Evolutionary conservation across 2,329 filamentous ascomycete genomes (phyloP).

Genomic region (Grosmannia penicillata): DNA sequence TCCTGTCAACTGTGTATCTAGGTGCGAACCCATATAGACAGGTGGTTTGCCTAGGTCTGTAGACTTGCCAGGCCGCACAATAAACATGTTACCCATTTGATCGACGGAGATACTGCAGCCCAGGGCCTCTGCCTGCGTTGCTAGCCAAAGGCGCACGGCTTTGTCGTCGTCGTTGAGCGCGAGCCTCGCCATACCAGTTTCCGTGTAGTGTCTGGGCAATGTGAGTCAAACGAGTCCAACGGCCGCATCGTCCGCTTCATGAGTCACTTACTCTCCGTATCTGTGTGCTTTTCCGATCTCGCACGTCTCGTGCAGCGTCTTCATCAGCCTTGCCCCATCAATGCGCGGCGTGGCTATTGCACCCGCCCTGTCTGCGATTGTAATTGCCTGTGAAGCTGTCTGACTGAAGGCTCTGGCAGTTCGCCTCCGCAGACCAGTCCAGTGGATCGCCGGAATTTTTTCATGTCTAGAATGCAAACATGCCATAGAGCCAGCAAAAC

Average conservation of each 20-base stretch:
- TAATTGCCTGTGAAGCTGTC: too few species aligned
- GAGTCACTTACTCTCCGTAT: slow-evolving; percentile 10
- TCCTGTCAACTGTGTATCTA: slow-evolving; percentile 49
- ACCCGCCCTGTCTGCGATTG: too few species aligned
- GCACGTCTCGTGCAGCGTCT: slow-evolving; percentile 10
- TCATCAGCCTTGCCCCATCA: slow-evolving; percentile 10
- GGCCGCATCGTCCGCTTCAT: neutral
- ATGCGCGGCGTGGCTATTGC: neutral
- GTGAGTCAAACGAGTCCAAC: neutral
- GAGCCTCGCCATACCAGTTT: slow-evolving; percentile 66
- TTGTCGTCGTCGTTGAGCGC: slow-evolving; percentile 59
- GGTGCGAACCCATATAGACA: slow-evolving; percentile 55
- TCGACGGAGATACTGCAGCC: slow-evolving; percentile 57
- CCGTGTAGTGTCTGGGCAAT: slow-evolving; percentile 13
- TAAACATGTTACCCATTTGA: slow-evolving; percentile 70
- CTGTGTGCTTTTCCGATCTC: slow-evolving; percentile 10
- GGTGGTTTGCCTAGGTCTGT: slow-evolving; percentile 48
- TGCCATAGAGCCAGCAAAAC: too few species aligned
- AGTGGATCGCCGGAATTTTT: too few species aligned
- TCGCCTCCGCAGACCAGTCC: too few species aligned
- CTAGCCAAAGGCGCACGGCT: slow-evolving; percentile 60
- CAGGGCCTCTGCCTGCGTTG: slow-evolving; percentile 43
- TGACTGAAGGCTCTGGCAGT: too few species aligned
- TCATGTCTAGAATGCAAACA: too few species aligned
- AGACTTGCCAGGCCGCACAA: slow-evolving; percentile 52